Evolutionary conservation across 192 early-diverging fungal genomes (phyloP), one percentile per base, ranked within the genome.

Genomic region (Coemansia sp.): DNA sequence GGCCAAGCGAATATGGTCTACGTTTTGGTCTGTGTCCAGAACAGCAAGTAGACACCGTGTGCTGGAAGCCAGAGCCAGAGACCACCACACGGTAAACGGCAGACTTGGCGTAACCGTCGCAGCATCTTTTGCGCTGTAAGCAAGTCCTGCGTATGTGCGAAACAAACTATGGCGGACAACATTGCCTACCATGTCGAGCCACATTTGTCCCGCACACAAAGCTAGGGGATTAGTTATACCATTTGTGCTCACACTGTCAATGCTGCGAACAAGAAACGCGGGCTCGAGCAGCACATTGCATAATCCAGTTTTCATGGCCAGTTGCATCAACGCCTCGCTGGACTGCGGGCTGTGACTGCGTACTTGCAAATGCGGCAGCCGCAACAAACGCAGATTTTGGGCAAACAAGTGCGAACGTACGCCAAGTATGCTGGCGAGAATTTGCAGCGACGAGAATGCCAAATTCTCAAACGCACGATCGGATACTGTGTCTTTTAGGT

Each of bases 171-270:
- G 75, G 0, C 69, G 50, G 17, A 62, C 65, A 28, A 69, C 47
- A 17, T 42, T 52, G 11, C 75, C 75, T 3, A 65, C 59, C 59
- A 72, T 65, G 20, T 78, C 75, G 5, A 72, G 69, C 75, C 75
- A 78, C n/a, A 72, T 65, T 42, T 78, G 75, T 44, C 50, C 38
- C 1, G 63, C 3, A 4, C 69, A 40, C 20, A 78, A 31, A 11
- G 54, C 47, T 59, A 23, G 17, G 31, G 73, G 23, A 15, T 20
- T 51, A 11, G 28, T 2, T 17, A 63, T 23, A 28, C 65, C 17
- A 19, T 53, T 59, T 34, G 22, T 34, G 38, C 59, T 37, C 14
- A 66, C 52, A 11, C 50, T 8, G 12, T 17, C 28, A 1, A 55
- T 19, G 5, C 25, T 59, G n/a, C 28, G 20, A 8, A 6, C 54